Base-by-base conservation (phyloP, 495 filamentous ascomycete species). In the Niebla homalea region DNA sequence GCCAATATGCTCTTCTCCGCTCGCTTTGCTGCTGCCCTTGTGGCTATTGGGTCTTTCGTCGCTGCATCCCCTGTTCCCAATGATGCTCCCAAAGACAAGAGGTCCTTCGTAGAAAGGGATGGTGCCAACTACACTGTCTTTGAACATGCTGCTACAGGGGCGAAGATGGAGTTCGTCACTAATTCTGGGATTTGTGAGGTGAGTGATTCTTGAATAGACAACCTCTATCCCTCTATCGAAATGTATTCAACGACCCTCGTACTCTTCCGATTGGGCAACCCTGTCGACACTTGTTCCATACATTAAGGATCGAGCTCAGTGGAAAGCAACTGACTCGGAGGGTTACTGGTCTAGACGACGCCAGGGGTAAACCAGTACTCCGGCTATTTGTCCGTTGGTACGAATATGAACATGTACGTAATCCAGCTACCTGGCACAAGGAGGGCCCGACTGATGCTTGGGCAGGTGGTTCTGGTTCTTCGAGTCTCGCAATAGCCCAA, bases 321-420 rank as follows among this genome's bases (percentile, higher is more conserved):
- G 26, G 2, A 32, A 6, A 1, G 26, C 2, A 8, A 32, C 14
- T 32, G 29, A 32, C 29, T 32, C 29, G n/a, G n/a, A n/a, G n/a
- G n/a, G n/a, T 32, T 12, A 32, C 29, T 32, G 29, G 14, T 32
- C 29, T 32, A 32, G 57, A 77, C 71, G 2, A 77, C 73, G 2
- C 66, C 67, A 0, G 70, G 71, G 3, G 73, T 77, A 2, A 77
- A 74, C 37, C 72, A 76, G 54, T 75, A 77, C 57, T 74, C 70
- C 5, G 76, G 76, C 5, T 79, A 79, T 54, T 51, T 79, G 4
- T 69, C 69, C 1, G 72, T 77, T 36, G 71, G 69, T 8, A 60
- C 65, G 20, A 70, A 73, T 45, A 69, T 73, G 68, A 76, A 76
- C 57, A 74, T 76, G 70, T 70, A 53, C 20, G 29, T 23, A 21